Evolutionary conservation across 345 rosid genomes (phyloP).

Genomic region (Brassica napus): DNA sequence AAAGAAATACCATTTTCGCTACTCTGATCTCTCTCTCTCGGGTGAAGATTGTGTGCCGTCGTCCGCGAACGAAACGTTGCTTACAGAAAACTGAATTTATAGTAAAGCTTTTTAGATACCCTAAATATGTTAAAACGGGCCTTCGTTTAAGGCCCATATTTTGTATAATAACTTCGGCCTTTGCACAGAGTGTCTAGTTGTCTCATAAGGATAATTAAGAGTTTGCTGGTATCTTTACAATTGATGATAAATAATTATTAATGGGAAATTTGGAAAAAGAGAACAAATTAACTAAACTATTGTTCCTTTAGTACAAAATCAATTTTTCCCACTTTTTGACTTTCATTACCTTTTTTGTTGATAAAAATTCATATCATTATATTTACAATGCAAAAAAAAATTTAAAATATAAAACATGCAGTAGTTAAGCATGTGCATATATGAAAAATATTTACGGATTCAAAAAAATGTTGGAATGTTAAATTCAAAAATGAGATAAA

Average conservation of each 20-base stretch:
- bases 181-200: neutral
- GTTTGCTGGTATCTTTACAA: neutral
- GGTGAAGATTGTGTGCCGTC: constrained; percentile 36
- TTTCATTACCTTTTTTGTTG: no score
- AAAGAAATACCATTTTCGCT: constrained; percentile 34
- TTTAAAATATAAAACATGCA: no score
- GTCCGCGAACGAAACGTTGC: neutral
- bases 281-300: no score
- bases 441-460: no score
- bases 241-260: neutral
- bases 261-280: no score
- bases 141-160: constrained; percentile 15
- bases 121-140: constrained; percentile 21
- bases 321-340: no score
- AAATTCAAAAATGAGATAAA: no score
- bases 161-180: neutral
- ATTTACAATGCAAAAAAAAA: no score
- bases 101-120: constrained; percentile 7
- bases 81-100: constrained; percentile 1
- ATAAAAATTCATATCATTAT: no score
- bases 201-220: neutral
- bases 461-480: no score
- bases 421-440: no score
- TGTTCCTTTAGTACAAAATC: no score
- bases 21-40: constrained; percentile 13